Conservation (phyloP, 768 basidiomycete genomes). For the Hemileccinum rubropunctum region DNA sequence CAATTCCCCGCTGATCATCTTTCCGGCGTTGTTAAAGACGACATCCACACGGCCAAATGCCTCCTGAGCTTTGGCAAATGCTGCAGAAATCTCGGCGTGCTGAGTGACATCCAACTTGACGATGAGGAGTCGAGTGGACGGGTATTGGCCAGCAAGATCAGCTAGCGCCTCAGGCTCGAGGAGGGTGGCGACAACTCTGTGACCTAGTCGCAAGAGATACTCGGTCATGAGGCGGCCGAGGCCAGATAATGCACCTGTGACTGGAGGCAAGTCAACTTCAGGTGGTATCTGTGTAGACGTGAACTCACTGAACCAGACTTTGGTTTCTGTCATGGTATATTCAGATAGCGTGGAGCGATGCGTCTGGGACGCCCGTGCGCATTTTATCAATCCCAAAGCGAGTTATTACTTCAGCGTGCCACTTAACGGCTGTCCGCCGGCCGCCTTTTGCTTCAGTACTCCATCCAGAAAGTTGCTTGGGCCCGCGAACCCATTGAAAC, state of each 20-base stretch:
- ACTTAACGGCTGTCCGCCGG: too few relatives aligned
- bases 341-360: background rate
- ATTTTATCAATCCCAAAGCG: background rate
- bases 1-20: slow-evolving; percentile 26
- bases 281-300: background rate
- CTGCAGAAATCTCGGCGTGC: slow-evolving; percentile 21
- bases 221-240: slow-evolving; percentile 39
- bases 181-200: slow-evolving; percentile 42
- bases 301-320: slow-evolving; percentile 17
- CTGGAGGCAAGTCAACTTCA: slow-evolving; percentile 17
- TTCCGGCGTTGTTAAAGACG: slow-evolving; percentile 39
- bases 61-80: slow-evolving; percentile 28
- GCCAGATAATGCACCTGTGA: slow-evolving; percentile 39
- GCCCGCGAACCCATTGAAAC: too few relatives aligned
- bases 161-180: slow-evolving; percentile 37
- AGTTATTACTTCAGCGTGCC: too few relatives aligned
- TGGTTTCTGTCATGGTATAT: slow-evolving; percentile 8
- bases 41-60: slow-evolving; percentile 36
- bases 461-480: too few relatives aligned
- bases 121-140: slow-evolving; percentile 19
- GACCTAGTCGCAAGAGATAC: slow-evolving; percentile 31
- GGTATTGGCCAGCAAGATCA: slow-evolving; percentile 27
- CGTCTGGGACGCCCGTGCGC: background rate
- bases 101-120: slow-evolving; percentile 34
- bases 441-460: too few relatives aligned